These are phyloP conservation scores for Ensete ventricosum DNA, from an alignment of 176 grass and related monocot genomes.

Conservation along the genomic window DNA sequence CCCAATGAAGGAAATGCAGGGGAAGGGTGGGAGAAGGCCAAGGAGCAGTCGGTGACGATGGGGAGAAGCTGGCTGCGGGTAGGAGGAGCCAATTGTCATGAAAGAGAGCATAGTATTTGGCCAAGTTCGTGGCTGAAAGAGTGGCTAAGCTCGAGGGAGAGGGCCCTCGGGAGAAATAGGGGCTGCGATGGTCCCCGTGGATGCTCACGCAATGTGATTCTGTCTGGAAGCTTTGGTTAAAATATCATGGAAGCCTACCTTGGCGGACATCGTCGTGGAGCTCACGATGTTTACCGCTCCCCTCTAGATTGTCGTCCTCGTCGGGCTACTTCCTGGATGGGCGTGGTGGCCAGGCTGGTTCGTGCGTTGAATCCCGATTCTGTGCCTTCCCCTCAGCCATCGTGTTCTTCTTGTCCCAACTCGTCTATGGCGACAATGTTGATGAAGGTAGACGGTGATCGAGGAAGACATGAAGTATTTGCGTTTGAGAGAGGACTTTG, in stretches of 20 bases:
- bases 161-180: no score
- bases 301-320: slow-evolving; percentile 54
- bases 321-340: slow-evolving; percentile 64
- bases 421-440: neutral
- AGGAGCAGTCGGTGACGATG: no score
- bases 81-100: no score
- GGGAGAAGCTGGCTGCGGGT: no score
- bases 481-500: neutral
- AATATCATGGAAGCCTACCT: slow-evolving; percentile 41
- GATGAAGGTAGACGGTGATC: slow-evolving; percentile 7
- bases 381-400: neutral
- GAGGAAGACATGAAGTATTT: slow-evolving; percentile 50
- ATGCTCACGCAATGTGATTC: no score
- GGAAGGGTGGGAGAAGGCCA: no score
- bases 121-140: no score
- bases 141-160: no score
- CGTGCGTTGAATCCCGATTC: neutral
- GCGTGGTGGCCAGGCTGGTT: slow-evolving; percentile 69
- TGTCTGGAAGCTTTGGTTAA: slow-evolving; percentile 30
- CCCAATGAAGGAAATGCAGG: no score
- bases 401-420: neutral
- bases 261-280: slow-evolving; percentile 42
- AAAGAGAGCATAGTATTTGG: no score
- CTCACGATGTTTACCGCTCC: slow-evolving; percentile 42
- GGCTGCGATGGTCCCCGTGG: no score